Base-by-base conservation (phyloP, 352 stramenopile genomes). In the Phytophthora fragariaefolia region DNA sequence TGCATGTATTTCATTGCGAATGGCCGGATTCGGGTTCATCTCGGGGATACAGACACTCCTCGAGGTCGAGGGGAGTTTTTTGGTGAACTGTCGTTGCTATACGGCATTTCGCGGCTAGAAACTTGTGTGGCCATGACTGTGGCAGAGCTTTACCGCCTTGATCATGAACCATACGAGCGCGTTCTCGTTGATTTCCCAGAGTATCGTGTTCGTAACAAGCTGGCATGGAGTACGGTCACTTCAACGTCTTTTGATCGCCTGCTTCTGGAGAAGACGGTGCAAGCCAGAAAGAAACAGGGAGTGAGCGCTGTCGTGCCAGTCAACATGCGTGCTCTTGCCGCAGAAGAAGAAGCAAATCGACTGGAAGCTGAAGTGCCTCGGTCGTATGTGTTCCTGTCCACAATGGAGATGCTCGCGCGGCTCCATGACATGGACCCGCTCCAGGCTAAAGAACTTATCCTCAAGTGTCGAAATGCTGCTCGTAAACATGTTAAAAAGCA, bases 41-140 rank as follows among this genome's bases (percentile, higher is more conserved):
- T 80, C 12, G 68, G 71, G 24, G 76, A 71, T 9, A 74, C 42
- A 12, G 81, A 90, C 23, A 46, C 57, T 13, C 77, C 72, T 0
- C 83, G 83, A 17, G 77, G 84, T n/a, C 73, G 71, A n/a, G 79
- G 79, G 18, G 74, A 83, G 7, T 85, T 74, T 6, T 88, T 88
- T 57, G 79, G 79, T 10, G 79, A 85, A 60, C 63, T 82, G 27
- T 64, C 74, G 30, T 49, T 88, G 42, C 64, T 88, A 6, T 80
- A 83, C 49, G 82, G 82, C 17, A 74, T 89, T 15, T 71, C 81
- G 1, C 74, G 69, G 5, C 65, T 73, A 22, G 79, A 83, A 18
- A 92, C 77, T 17, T 92, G 81, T 58, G 72, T 82, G 17, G 67
- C 83, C 10, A 54, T 90, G 26, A 73, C 69, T 0, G 71, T 74